Evolutionary conservation across 208 protist genomes (phyloP).

Genomic region (Acanthamoeba quina): DNA sequence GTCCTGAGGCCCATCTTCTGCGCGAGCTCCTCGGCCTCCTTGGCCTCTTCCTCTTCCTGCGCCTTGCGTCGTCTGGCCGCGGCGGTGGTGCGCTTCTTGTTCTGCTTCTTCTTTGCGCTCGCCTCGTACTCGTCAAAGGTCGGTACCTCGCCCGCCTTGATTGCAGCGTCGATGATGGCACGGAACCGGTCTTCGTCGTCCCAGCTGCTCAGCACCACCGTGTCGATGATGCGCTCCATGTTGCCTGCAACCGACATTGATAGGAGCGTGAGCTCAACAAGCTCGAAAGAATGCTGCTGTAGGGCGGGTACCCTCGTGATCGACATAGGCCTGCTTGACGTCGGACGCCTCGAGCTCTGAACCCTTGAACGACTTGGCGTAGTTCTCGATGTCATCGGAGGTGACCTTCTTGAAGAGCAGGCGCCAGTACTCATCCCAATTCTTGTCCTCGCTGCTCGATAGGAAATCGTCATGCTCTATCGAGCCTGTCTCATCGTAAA

Average conservation of each 20-base stretch:
- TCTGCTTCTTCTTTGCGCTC: neutral
- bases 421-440: conserved; percentile 68
- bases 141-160: neutral
- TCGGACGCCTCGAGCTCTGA: conserved; percentile 8
- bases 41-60: conserved; percentile 24
- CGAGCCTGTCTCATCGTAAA: conserved; percentile 57
- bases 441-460: conserved; percentile 7
- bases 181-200: conserved; percentile 61
- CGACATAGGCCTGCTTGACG: conserved; percentile 45
- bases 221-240: conserved; percentile 56
- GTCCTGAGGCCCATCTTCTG: conserved; percentile 8
- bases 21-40: conserved; percentile 61
- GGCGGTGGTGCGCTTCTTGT: neutral
- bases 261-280: neutral
- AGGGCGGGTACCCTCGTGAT: neutral
- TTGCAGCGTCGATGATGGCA: conserved; percentile 31
- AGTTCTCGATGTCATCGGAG: conserved; percentile 41
- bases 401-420: conserved; percentile 63
- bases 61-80: neutral
- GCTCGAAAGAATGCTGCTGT: neutral
- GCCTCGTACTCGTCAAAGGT: conserved; percentile 6
- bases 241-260: neutral
- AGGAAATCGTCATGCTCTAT: conserved; percentile 51
- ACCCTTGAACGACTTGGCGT: conserved; percentile 53
- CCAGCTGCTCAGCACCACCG: conserved; percentile 55